A percentile compares a stretch with the other conserved stretches of the same genome.
Evolutionary conservation across 768 basidiomycete genomes (phyloP).

Genomic region (Russula abietina): DNA sequence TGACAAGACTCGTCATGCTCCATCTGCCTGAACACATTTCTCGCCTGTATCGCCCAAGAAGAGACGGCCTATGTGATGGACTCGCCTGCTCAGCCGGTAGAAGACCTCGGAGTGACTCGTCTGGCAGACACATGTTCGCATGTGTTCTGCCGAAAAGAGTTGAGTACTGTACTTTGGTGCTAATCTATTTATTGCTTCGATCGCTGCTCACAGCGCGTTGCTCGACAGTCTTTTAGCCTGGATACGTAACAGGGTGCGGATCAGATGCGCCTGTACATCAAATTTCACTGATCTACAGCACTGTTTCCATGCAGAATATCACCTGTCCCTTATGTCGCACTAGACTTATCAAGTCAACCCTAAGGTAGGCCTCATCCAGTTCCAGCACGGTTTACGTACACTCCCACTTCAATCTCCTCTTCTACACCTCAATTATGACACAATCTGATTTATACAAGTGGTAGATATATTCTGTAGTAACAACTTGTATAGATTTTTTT

Average conservation of each 20-base stretch:
- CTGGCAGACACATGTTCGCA: constrained; percentile 45
- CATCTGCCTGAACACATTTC: constrained; percentile 66
- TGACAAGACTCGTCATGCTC: constrained; percentile 61
- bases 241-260: constrained; percentile 24
- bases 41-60: constrained; percentile 66
- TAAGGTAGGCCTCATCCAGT: too few relatives aligned
- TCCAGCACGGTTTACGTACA: too few relatives aligned
- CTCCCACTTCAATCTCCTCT: too few relatives aligned
- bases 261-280: background rate
- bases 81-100: constrained; percentile 65
- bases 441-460: too few relatives aligned
- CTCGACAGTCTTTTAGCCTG: constrained; percentile 17
- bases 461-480: too few relatives aligned
- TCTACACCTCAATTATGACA: too few relatives aligned
- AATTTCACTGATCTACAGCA: constrained; percentile 10
- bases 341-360: constrained; percentile 32
- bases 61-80: constrained; percentile 72
- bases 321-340: constrained; percentile 65
- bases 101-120: constrained; percentile 64
- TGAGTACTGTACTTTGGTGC: constrained; percentile 30
- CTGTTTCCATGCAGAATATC: constrained; percentile 39
- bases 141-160: constrained; percentile 81
- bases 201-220: constrained; percentile 1
- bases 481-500: too few relatives aligned
- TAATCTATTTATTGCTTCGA: constrained; percentile 12